These are phyloP conservation scores for Podaxis carcinomalis DNA, from an alignment of 768 basidiomycete genomes.

Conservation along the genomic window DNA sequence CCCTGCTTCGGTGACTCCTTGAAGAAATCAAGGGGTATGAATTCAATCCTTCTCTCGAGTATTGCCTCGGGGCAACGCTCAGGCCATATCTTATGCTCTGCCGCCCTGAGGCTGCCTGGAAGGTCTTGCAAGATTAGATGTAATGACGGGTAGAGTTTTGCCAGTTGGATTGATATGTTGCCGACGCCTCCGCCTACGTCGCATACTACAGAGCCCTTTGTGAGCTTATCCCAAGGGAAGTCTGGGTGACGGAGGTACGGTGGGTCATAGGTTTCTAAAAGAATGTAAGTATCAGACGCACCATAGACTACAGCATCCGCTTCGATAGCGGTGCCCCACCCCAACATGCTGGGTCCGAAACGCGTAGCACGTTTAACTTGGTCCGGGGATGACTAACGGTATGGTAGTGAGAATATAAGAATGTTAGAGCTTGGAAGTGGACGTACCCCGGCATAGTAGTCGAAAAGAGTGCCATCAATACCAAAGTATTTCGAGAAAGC, in stretches of 20 bases:
- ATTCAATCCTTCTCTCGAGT: conserved; percentile 28
- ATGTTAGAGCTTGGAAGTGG: neutral
- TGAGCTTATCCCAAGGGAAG: conserved; percentile 29
- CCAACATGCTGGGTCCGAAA: conserved; percentile 31
- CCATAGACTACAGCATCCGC: conserved; percentile 25
- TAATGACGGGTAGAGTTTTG: conserved; percentile 29
- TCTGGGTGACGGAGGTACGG: conserved; percentile 16
- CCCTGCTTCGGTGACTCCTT: conserved; percentile 28
- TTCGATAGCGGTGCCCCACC: conserved; percentile 27
- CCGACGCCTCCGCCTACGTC: conserved; percentile 40
- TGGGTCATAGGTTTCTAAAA: neutral
- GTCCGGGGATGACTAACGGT: neutral
- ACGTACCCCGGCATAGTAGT: conserved; percentile 21
- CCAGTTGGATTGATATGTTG: conserved; percentile 28
- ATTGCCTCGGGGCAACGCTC: conserved; percentile 32
- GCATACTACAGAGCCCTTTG: conserved; percentile 25
- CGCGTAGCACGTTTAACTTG: conserved; percentile 13
- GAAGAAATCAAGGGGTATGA: conserved; percentile 38
- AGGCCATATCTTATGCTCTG: conserved; percentile 30
- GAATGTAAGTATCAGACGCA: conserved; percentile 3
- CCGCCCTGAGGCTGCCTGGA: conserved; percentile 25
- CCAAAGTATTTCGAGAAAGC: conserved; percentile 22
- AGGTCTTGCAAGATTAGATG: conserved; percentile 33
- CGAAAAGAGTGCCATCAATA: conserved; percentile 18
- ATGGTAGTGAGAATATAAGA: neutral